Evolutionary conservation across 2,329 filamentous ascomycete species (phyloP).

Genomic region (Sarocladium strictum): DNA sequence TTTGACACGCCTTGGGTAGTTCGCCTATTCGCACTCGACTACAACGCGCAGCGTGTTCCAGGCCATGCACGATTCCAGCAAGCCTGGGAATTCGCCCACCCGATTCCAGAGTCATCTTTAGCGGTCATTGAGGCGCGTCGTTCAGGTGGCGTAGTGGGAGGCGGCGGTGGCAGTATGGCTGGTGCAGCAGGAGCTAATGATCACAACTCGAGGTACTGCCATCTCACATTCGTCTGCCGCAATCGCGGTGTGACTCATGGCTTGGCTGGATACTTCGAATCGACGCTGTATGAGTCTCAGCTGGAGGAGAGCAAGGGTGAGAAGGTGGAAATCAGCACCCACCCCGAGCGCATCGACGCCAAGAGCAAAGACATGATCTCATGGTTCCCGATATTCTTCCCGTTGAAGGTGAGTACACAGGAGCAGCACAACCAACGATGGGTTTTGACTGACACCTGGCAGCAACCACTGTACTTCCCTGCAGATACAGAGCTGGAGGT

Average conservation of each 20-base stretch:
- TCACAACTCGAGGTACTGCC: slow-evolving; percentile 80
- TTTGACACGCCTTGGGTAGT: slow-evolving; percentile 94
- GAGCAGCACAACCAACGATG: fast-evolving
- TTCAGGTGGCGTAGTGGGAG: slow-evolving; percentile 58
- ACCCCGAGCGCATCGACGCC: slow-evolving; percentile 82
- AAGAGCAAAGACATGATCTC: slow-evolving; percentile 99
- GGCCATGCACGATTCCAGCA: slow-evolving; percentile 61
- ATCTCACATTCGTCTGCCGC: slow-evolving; percentile 70
- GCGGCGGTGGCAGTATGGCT: slow-evolving; percentile 66
- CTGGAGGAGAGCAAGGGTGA: slow-evolving; percentile 27
- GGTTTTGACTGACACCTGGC: slow-evolving; percentile 12
- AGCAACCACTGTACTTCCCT: slow-evolving; percentile 83
- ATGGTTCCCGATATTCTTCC: slow-evolving; percentile 99
- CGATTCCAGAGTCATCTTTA: slow-evolving; percentile 55
- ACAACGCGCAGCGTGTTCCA: slow-evolving; percentile 62
- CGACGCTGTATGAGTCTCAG: slow-evolving; percentile 71
- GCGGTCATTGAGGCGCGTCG: slow-evolving; percentile 49
- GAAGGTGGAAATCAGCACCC: slow-evolving; percentile 82
- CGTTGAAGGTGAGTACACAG: slow-evolving; percentile 65
- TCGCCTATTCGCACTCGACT: slow-evolving; percentile 84
- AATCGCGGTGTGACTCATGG: slow-evolving; percentile 84
- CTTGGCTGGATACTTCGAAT: slow-evolving; percentile 91
- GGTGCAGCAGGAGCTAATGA: slow-evolving; percentile 80
- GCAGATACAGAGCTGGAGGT: slow-evolving; percentile 80
- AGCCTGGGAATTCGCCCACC: slow-evolving; percentile 77